Conservation (phyloP, 1,284 basidiomycete genomes). For the Heterobasidion irregulare region DNA sequence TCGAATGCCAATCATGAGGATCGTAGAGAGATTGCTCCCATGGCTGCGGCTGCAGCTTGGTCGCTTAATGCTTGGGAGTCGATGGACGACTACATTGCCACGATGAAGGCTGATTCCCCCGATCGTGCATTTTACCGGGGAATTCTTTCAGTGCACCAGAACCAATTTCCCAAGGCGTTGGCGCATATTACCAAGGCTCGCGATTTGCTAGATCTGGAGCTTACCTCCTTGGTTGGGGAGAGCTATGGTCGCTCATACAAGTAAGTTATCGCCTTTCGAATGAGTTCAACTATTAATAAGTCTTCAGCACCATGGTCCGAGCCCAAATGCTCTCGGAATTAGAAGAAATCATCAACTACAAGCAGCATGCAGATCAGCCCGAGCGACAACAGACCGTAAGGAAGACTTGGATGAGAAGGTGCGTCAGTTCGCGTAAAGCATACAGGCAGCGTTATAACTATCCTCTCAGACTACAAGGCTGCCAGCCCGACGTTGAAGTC, state of each 20-base stretch:
- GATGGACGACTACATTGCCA: conserved; percentile 96
- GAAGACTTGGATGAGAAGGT: conserved; percentile 95
- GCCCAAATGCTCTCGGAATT: conserved; percentile 99
- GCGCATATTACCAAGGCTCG: conserved; percentile 93
- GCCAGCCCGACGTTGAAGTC: conserved; percentile 97
- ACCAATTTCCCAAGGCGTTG: conserved; percentile 89
- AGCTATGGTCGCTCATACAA: conserved; percentile 96
- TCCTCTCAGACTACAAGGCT: conserved; percentile 73
- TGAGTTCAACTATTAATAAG: neutral
- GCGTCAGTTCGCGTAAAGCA: neutral
- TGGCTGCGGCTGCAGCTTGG: conserved; percentile 98
- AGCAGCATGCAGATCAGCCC: conserved; percentile 89
- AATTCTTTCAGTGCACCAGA: conserved; percentile 92
- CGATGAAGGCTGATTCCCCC: conserved; percentile 91
- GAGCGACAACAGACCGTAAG: conserved; percentile 83
- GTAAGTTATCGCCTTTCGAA: conserved; percentile 34
- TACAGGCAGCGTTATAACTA: conserved; percentile 1
- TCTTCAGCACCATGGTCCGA: conserved; percentile 81
- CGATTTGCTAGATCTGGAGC: conserved; percentile 87
- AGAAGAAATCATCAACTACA: conserved; percentile 97
- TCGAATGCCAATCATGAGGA: conserved; percentile 77
- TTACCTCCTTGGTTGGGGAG: conserved; percentile 91
- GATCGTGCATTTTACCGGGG: conserved; percentile 96
- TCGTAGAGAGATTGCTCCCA: conserved; percentile 87
- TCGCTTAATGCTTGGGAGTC: conserved; percentile 95